These are phyloP conservation scores for Sungouiozyma intestinalis DNA, from an alignment of 805 yeast species.

Conservation along the genomic window DNA sequence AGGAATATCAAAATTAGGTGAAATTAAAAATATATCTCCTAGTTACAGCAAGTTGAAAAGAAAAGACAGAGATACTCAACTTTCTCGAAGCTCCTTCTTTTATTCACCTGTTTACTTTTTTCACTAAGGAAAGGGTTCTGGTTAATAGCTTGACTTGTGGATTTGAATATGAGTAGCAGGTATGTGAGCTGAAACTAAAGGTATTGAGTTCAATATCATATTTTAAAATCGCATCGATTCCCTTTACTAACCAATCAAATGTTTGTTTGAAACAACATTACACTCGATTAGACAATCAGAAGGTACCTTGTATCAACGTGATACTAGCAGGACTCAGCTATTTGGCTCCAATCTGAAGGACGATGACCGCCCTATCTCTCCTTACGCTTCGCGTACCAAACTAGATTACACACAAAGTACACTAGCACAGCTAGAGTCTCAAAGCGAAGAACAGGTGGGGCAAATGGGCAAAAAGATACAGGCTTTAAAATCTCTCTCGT, in stretches of 20 bases:
- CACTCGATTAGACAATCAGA: conserved; percentile 9
- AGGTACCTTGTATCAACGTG: conserved; percentile 20
- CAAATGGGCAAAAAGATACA: conserved; percentile 44
- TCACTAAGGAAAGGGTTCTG: not conserved
- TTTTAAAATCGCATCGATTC: not conserved
- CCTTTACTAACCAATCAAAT: not conserved
- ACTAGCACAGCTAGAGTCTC: conserved; percentile 53
- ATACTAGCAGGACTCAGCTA: conserved; percentile 23
- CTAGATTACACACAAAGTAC: conserved; percentile 41
- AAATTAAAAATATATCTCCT: too few relatives aligned
- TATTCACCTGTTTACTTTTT: not conserved
- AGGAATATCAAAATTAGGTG: too few relatives aligned
- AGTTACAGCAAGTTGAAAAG: too few relatives aligned
- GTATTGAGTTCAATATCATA: not conserved
- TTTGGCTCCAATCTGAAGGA: conserved; percentile 14
- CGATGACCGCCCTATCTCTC: conserved; percentile 3
- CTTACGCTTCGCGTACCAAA: conserved; percentile 27
- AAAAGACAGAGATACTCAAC: too few relatives aligned
- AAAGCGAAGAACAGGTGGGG: conserved; percentile 48
- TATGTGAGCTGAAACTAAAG: conserved; percentile 2
- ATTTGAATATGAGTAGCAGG: conserved; percentile 6
- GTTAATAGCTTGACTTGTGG: not conserved
- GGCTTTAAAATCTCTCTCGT: conserved; percentile 44
- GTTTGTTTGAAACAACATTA: not conserved
- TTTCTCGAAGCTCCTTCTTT: not conserved